These are phyloP conservation scores for Dothideomycetes sp. DNA, from an alignment of 2,329 filamentous ascomycete species.

Conservation along the genomic window DNA sequence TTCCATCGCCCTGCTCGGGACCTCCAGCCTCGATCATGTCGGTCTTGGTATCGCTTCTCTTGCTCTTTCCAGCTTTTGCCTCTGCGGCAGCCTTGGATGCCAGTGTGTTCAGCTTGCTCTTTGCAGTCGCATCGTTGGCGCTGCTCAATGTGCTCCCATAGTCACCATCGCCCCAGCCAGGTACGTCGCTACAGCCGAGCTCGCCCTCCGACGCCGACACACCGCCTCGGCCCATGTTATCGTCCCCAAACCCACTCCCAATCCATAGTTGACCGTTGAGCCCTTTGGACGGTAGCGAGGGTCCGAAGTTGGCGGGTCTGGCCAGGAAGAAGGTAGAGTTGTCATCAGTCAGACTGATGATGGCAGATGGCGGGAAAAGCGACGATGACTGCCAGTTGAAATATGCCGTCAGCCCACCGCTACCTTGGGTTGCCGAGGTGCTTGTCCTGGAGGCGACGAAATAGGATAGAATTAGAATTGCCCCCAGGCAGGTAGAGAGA, in stretches of 20 bases:
- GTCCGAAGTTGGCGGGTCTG: conserved; percentile 85
- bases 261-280: conserved; percentile 89
- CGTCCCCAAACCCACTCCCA: conserved; percentile 81
- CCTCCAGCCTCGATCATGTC: conserved; percentile 6
- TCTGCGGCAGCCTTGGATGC: conserved; percentile 7
- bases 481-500: conserved; percentile 30
- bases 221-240: conserved; percentile 50
- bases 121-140: conserved; percentile 26
- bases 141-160: conserved; percentile 29
- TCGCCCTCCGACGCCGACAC: conserved; percentile 59
- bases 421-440: conserved; percentile 12
- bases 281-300: conserved; percentile 61
- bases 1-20: conserved; percentile 54
- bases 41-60: conserved; percentile 10
- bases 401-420: conserved; percentile 26
- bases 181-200: conserved; percentile 88
- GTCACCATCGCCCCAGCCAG: conserved; percentile 64
- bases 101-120: conserved; percentile 21
- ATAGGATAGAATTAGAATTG: conserved; percentile 33
- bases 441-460: conserved; percentile 18
- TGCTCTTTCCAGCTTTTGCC: conserved; percentile 13
- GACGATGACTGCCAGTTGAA: conserved; percentile 53
- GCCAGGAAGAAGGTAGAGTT: conserved; percentile 96
- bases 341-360: conserved; percentile 93
- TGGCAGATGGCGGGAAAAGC: conserved; percentile 87